Evolutionary conservation across 1,284 basidiomycete genomes (phyloP), one percentile per base, ranked within the genome.

Genomic region (Trichosporon ovoides): DNA sequence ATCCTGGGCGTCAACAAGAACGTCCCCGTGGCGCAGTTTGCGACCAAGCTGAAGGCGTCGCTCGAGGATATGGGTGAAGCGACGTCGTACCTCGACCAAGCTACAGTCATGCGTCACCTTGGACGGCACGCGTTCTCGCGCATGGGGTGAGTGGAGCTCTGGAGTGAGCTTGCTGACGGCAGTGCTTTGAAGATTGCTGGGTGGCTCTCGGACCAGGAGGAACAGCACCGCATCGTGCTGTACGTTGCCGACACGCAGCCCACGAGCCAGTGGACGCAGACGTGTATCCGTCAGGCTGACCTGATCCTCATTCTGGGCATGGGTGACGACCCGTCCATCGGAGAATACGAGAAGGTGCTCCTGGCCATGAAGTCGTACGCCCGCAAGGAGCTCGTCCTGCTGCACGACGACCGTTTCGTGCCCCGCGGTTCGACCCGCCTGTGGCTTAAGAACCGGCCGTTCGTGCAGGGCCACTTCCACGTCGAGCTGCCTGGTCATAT

Each of bases 291-390:
- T 24, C 92, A 93, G 85, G 96, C 96, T 13, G 95, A 98, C 78
- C 93, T 88, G 70, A 88, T 98, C 18, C 87, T 99, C 81, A 85
- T 98, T 19, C 88, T 98, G 35, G 93, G 93, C n/a, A 90, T 95
- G 83, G 92, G 90, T 2, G 91, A 95, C 64, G 93, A 97, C 74
- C 89, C 91, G 0, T 69, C 77, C 19, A 80, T 91, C 18, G 93
- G 93, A 22, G 93, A 97, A 79, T 95, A 91, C 69, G 95, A 98
- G 75, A 85, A 94, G 53, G 79, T 98, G 12, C 65, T 82, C 9
- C 78, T 98, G 49, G 83, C 93, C 40, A 90, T 92, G 7, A 98
- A 98, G 80, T 98, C 93, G 1, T 98, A 94, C 0, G 95, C 96
- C 16, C 81, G 96, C 61, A 98, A 98, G 76, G 95, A 99, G 75